Evolutionary conservation across 495 filamentous ascomycete species (phyloP), one percentile per base, ranked within the genome.

Genomic region (Penicillium salamii): DNA sequence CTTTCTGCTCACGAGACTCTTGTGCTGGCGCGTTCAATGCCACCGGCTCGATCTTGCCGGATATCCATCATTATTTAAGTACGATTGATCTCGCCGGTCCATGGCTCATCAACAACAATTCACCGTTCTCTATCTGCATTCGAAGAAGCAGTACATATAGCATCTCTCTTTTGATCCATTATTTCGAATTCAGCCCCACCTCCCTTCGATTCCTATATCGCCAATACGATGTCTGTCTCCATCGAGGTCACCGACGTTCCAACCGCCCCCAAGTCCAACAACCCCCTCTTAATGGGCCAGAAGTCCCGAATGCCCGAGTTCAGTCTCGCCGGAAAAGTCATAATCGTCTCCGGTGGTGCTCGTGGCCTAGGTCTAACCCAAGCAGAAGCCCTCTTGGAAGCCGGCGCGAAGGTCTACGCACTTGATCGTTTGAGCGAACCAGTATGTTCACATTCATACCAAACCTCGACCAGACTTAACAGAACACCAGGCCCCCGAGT

Each of bases 351-450:
- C 2, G 90, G 90, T 23, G 90, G 80, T 46, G 90, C 82, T 3
- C 82, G 88, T 50, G 90, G 90, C 1, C 72, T 95, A 14, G 90
- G 89, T 39, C 69, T 96, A 67, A 84, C 83, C 7, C 88, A 91
- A 65, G 79, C 86, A 23, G 85, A 91, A 60, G 89, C 85, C 7
- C 68, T 91, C n/a, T 68, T 91, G 14, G 88, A 91, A 67, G 88
- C 88, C 13, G 88, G 89, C 18, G 89, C 88, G 14, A 87, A 70
- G 46, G 85, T 76, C 28, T 74, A 75, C 47, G 70, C 71, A 33
- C 63, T 76, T 5, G 72, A 76, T 51, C 70, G 72, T 45, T 61
- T 76, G 28, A 67, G 70, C 33, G 72, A 76, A 23, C 71, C 72
- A 12, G 72, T 75, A 57, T 52, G 70, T 66, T 19, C 12, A 20